Base-by-base conservation (phyloP, 331 rosid species). In the Pyrus hybrid region DNA sequence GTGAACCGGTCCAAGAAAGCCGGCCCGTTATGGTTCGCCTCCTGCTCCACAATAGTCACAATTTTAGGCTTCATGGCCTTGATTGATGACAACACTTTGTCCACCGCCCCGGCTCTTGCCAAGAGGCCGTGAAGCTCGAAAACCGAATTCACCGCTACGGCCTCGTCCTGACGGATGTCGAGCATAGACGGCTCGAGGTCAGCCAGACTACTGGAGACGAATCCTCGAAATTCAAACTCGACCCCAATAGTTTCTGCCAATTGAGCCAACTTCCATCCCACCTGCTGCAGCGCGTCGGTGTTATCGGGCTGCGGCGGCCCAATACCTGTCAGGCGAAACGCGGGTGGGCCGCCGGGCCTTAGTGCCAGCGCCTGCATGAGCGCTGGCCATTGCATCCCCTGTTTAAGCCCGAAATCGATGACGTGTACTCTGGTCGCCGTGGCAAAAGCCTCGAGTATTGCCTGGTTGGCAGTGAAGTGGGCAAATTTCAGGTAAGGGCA, bases 311-410 rank as follows among this genome's bases (percentile, higher is more conserved):
- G 95, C 13, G 93, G 95, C 7, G 96, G 93, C 0, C 95, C 95
- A 51, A 93, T 86, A 13, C 98, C 98, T n/a, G 98, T 93, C 7
- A 93, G 56, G 16, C 96, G 90, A 65, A 93, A 93, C 1, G 77
- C 75, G 2, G 98, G 98, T 1, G 98, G 93, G 1, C 98, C 98
- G 0, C 95, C 98, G 4, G 90, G 87, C 1, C 93, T 81, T 29
- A 86, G 75, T 29, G 98, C 96, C 0, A 93, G 90, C 0, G 98
- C 95, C 43, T 93, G 96, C 80, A 93, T 86, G 5, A 93, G 82
- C 30, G 96, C 93, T 18, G 98, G 98, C 98, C 98, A 93, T 73
- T 93, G 98, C 91, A 89, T 88, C 71, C 98, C 98, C 12, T 93
- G 91, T 53, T 86, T 88, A 20, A 93, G 88, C 0, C 90, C 93